A percentile compares a stretch with the other conserved stretches of the same genome.
phyloP scores from a whole-genome alignment of 768 basidiomycete genomes.

The Mycena galericulata region DNA sequence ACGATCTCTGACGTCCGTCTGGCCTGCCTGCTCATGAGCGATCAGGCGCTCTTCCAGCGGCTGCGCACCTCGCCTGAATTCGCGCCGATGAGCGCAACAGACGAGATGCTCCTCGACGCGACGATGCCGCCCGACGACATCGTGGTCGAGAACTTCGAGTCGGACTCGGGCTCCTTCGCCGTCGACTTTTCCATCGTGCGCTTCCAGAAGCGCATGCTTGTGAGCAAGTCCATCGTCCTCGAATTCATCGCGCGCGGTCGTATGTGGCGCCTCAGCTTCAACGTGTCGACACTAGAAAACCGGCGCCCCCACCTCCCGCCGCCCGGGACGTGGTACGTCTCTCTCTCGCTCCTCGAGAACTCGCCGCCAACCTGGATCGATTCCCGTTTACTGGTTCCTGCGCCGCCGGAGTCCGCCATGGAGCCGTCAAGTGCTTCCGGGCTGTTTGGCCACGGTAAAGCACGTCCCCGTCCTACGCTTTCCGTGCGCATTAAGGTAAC shows the following conservation, averaged over 20 bases:
- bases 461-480: slow-evolving; percentile 38
- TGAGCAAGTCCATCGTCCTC: slow-evolving; percentile 62
- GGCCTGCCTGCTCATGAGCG: slow-evolving; percentile 73
- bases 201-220: slow-evolving; percentile 81
- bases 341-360: slow-evolving; percentile 53
- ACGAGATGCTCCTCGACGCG: slow-evolving; percentile 62
- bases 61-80: slow-evolving; percentile 64
- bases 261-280: slow-evolving; percentile 67
- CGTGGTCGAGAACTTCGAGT: slow-evolving; percentile 63
- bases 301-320: slow-evolving; percentile 13
- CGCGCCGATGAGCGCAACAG: slow-evolving; percentile 62
- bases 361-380: slow-evolving; percentile 59
- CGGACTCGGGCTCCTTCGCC: slow-evolving; percentile 59
- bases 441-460: slow-evolving; percentile 24
- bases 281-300: slow-evolving; percentile 36
- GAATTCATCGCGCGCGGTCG: slow-evolving; percentile 77
- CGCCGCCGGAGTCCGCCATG: slow-evolving; percentile 35
- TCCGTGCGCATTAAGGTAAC: slow-evolving; percentile 44
- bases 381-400: slow-evolving; percentile 51
- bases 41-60: slow-evolving; percentile 71
- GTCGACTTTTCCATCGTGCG: slow-evolving; percentile 63
- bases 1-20: slow-evolving; percentile 72
- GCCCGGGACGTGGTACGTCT: slow-evolving; percentile 44
- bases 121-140: slow-evolving; percentile 63
- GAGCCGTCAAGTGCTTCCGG: slow-evolving; percentile 20